phyloP scores from a whole-genome alignment of 495 filamentous ascomycete genomes.

The Podospora didyma region DNA sequence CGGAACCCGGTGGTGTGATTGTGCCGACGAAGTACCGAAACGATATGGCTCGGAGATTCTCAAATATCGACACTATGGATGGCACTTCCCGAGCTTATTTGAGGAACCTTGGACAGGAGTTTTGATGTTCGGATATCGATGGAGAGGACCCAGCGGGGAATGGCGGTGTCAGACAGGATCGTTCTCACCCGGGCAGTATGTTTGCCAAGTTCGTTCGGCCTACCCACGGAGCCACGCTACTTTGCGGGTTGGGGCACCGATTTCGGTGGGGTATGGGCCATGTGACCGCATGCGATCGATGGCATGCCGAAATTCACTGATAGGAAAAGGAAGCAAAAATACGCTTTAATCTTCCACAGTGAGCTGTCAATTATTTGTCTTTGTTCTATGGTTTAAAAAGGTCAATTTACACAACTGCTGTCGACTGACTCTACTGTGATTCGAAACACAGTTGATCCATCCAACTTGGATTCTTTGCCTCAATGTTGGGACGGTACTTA shows the following conservation, averaged over 20 bases:
- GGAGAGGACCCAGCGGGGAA: slow-evolving; percentile 7
- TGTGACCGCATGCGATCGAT: no score
- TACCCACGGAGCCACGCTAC: not conserved
- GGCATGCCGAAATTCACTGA: no score
- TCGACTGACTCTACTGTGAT: no score
- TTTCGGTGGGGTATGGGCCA: not conserved
- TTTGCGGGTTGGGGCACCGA: not conserved
- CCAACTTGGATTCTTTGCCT: no score
- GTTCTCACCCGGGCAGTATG: not conserved
- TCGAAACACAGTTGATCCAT: no score
- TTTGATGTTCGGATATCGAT: not conserved
- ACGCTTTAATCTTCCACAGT: no score
- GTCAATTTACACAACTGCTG: no score
- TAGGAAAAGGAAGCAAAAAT: no score
- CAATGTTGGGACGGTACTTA: no score
- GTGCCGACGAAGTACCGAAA: not conserved
- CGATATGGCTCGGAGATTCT: not conserved
- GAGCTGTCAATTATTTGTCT: no score
- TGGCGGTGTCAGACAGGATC: slow-evolving; percentile 23
- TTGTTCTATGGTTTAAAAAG: no score
- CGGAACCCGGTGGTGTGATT: not conserved
- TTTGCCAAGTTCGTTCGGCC: not conserved
- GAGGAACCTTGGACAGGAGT: not conserved
- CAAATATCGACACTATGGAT: not conserved
- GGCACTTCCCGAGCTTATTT: not conserved